Percentiles rank a stretch among this genome's conserved stretches.
Conservation (phyloP, 768 basidiomycete genomes). For the Psilocybe subaeruginosa region DNA sequence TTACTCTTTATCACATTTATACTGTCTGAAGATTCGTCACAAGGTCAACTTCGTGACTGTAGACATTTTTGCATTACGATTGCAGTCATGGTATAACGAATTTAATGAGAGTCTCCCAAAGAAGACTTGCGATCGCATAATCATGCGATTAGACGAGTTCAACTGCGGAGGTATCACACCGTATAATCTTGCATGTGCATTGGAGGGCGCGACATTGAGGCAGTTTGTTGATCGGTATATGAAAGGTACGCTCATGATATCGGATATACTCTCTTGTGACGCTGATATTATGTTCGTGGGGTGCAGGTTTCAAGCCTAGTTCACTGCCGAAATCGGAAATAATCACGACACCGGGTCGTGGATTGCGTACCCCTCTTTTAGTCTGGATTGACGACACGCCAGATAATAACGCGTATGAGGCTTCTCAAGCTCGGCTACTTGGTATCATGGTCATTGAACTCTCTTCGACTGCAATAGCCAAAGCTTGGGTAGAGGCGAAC, state of each 20-base stretch:
- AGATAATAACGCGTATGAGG: conserved; percentile 16
- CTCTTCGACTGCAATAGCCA: conserved; percentile 26
- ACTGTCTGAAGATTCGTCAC: not conserved
- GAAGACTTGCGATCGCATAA: not conserved
- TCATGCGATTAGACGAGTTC: conserved; percentile 18
- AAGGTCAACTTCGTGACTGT: not conserved
- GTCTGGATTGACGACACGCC: conserved; percentile 33
- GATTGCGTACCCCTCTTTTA: conserved; percentile 13
- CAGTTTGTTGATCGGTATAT: conserved; percentile 13
- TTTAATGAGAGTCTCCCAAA: not conserved
- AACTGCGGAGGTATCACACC: conserved; percentile 26
- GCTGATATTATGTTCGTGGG: too few species aligned
- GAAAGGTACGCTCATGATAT: not conserved
- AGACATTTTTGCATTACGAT: not conserved
- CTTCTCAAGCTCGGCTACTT: conserved; percentile 15
- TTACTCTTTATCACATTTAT: too few species aligned
- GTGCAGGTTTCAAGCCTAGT: not conserved
- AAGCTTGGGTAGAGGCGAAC: conserved; percentile 29
- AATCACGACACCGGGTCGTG: not conserved
- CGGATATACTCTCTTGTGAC: too few species aligned
- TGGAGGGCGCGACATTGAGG: conserved; percentile 18
- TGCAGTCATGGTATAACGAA: conserved; percentile 4
- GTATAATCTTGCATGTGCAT: conserved; percentile 17
- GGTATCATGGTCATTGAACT: conserved; percentile 28
- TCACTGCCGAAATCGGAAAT: not conserved